phyloP scores from a whole-genome alignment of 2,329 filamentous ascomycete genomes.

The Fusarium odoratissimum region DNA sequence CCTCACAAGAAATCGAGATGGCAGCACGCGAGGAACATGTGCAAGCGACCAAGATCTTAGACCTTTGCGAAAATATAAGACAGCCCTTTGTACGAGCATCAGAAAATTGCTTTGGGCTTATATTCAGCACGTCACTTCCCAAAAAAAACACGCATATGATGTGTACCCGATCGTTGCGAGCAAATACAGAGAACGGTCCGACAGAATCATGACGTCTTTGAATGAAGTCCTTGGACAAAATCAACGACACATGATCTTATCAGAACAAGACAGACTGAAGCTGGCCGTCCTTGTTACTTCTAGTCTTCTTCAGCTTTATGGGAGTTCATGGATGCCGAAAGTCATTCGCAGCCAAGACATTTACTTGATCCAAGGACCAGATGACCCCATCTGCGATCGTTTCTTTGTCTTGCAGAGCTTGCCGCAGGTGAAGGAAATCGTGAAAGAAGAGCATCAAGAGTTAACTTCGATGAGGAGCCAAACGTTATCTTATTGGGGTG shows the following conservation, averaged over 20 bases:
- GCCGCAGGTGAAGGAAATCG: no score
- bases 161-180: not conserved
- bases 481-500: fast-evolving
- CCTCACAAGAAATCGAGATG: no score
- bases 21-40: no score
- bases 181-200: not conserved
- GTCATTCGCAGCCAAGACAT: not conserved
- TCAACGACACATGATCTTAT: not conserved
- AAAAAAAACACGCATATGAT: not conserved
- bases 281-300: not conserved
- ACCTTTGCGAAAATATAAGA: no score
- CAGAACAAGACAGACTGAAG: not conserved
- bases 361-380: not conserved
- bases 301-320: not conserved
- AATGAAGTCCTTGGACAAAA: not conserved
- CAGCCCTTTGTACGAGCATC: no score
- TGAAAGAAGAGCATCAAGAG: no score
- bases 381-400: not conserved
- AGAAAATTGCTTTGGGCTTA: not conserved
- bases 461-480: not conserved
- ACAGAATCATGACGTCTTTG: not conserved
- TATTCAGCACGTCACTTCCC: not conserved
- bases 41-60: no score
- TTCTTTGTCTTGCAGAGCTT: not conserved
- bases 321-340: not conserved